Conservation (phyloP, 345 rosid genomes). For the Euphorbia lathyris region DNA sequence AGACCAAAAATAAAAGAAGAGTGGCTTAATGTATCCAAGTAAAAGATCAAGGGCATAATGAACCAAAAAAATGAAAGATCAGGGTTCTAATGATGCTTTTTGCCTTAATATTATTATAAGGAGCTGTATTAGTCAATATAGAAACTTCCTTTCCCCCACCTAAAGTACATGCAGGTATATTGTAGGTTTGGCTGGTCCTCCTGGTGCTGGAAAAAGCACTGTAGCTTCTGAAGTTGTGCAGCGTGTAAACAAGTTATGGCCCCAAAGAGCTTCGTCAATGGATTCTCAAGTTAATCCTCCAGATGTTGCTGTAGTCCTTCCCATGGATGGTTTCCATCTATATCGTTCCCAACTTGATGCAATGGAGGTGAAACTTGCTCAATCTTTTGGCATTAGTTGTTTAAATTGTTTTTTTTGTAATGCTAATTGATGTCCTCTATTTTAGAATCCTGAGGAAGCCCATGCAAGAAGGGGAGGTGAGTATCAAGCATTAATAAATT, state of each 20-base stretch:
- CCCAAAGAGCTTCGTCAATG: slow-evolving; percentile 54
- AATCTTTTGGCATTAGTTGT: slow-evolving; percentile 5
- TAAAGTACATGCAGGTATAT: slow-evolving; percentile 50
- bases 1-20: no score
- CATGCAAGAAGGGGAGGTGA: slow-evolving; percentile 98
- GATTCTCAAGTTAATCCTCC: slow-evolving; percentile 65
- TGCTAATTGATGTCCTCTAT: slow-evolving; percentile 13
- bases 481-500: slow-evolving; percentile 24
- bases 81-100: no score
- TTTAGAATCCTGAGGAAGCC: slow-evolving; percentile 86
- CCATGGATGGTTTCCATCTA: slow-evolving; percentile 96
- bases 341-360: slow-evolving; percentile 88
- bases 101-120: not conserved
- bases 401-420: not conserved
- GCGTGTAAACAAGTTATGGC: slow-evolving; percentile 68
- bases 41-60: no score
- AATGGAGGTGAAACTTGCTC: slow-evolving; percentile 67
- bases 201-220: slow-evolving; percentile 95
- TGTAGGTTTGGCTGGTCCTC: slow-evolving; percentile 90
- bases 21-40: no score
- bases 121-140: not conserved
- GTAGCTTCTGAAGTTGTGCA: slow-evolving; percentile 68
- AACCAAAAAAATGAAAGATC: no score
- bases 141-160: not conserved
- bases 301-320: slow-evolving; percentile 75